Base-by-base conservation (phyloP, 2,329 filamentous ascomycete species). In the Cladosporium halotolerans region DNA sequence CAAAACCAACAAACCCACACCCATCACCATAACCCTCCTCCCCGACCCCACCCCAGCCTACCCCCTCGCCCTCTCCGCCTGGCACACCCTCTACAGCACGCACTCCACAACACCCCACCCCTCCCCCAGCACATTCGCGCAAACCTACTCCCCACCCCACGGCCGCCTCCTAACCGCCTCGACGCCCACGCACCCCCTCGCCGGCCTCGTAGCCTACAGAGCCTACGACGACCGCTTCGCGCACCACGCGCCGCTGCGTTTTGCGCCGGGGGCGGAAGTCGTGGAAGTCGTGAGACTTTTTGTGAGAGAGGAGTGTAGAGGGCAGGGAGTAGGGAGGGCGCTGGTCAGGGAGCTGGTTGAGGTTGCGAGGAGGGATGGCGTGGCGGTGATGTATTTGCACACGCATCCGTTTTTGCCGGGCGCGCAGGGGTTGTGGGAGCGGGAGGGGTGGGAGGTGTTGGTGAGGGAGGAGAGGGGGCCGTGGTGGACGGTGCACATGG, bases 401-500 rank as follows among this genome's bases (percentile, higher is more conserved):
- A 51, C 48, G 18, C 48, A 51, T 44, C 48, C 48, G 0, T 51
- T 51, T n/a, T 39, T 51, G 40, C 39, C 39, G 11, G 48, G 48
- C 16, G 48, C 48, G 32, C 28, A 51, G 40, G 32, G 18, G n/a
- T 9, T 51, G 6, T 51, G 48, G 48, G 32, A 43, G 18, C 43
- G 44, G 32, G 48, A 51, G 28, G 51, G 43, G 32, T 46, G 51
- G 51, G 19, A 14, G 45, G 51, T 47, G 16, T 19, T 34, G 16
- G 16, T 41, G 9, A 43, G 18, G 38, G 51, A 47, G 36, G 51
- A 47, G 36, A 38, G 41, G 44, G 51, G 38, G 38, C 36, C 36
- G 36, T 53, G 51, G 45, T 47, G n/a, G 10, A 51, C 40, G 28
- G 50, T 8, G 55, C 62, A 54, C 60, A 68, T 36, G 55, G 54